These are phyloP conservation scores for Trichoderma sp. DNA, from an alignment of 2,329 filamentous ascomycete species.

Conservation along the genomic window DNA sequence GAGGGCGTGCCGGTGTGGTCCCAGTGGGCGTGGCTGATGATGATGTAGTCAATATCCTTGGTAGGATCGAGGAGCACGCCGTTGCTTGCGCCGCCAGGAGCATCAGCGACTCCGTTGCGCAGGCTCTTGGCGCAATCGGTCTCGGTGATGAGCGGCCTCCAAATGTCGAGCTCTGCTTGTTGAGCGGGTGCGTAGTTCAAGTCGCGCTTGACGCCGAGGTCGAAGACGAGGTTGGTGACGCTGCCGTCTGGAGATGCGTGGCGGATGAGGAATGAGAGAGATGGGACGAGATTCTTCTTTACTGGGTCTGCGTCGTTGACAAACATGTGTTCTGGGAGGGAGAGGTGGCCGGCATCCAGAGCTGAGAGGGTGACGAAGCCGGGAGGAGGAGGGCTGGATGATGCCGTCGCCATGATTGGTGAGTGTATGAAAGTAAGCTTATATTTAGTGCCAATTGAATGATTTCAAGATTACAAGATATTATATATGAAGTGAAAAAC, in stretches of 20 bases:
- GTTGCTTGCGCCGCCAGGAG: neutral
- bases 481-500: neutral
- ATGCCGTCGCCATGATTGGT: neutral
- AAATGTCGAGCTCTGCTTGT: neutral
- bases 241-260: neutral
- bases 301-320: neutral
- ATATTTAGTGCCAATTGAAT: neutral
- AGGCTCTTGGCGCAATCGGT: neutral
- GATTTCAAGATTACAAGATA: neutral
- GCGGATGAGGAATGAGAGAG: constrained; percentile 13
- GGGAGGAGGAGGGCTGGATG: neutral
- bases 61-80: neutral
- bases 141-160: neutral
- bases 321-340: constrained; percentile 11
- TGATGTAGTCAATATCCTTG: constrained; percentile 8
- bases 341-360: neutral
- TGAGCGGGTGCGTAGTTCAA: neutral
- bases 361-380: neutral
- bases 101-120: neutral
- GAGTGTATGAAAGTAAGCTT: neutral
- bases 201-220: constrained; percentile 10
- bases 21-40: constrained; percentile 12
- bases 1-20: constrained; percentile 5
- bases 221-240: constrained; percentile 4
- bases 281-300: constrained; percentile 1